These are phyloP conservation scores for Parafenestella ontariensis DNA, from an alignment of 2,329 filamentous ascomycete species.

Conservation along the genomic window DNA sequence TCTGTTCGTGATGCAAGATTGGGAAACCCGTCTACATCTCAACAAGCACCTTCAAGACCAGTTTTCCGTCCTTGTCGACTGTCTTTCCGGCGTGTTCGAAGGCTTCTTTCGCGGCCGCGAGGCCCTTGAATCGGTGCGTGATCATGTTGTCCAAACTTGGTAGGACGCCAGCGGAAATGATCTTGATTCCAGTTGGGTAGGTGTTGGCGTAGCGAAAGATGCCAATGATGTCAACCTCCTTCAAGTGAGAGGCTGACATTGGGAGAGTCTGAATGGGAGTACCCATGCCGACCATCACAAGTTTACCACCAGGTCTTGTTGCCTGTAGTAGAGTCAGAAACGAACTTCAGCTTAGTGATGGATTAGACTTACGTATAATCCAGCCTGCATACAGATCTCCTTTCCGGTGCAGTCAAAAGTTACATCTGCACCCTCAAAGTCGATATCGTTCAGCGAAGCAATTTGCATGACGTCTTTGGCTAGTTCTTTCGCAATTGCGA, in stretches of 20 bases:
- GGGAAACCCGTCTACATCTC: slow-evolving; percentile 29
- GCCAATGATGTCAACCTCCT: slow-evolving; percentile 65
- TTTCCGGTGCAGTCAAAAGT: slow-evolving; percentile 54
- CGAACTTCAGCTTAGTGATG: not conserved
- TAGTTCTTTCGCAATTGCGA: slow-evolving; percentile 45
- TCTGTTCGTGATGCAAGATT: not conserved
- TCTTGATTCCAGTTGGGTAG: slow-evolving; percentile 62
- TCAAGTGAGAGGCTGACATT: slow-evolving; percentile 61
- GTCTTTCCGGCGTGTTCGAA: slow-evolving; percentile 61
- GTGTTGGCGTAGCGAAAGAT: slow-evolving; percentile 64
- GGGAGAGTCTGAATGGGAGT: slow-evolving; percentile 62
- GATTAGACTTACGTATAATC: slow-evolving; percentile 47
- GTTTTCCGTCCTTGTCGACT: slow-evolving; percentile 58
- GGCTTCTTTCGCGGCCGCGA: slow-evolving; percentile 59
- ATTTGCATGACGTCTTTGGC: slow-evolving; percentile 46
- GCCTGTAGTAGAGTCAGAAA: slow-evolving; percentile 37
- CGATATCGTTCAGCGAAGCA: slow-evolving; percentile 44
- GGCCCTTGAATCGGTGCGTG: slow-evolving; percentile 58
- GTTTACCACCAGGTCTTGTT: slow-evolving; percentile 58
- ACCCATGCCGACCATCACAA: slow-evolving; percentile 65
- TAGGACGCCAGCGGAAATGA: slow-evolving; percentile 59
- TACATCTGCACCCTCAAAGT: slow-evolving; percentile 50
- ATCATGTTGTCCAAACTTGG: slow-evolving; percentile 60
- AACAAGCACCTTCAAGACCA: slow-evolving; percentile 60
- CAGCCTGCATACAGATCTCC: slow-evolving; percentile 52